A percentile compares a stretch with the other conserved stretches of the same genome.
Conservation (phyloP, 2,329 filamentous ascomycete species). For the Lachnellula occidentalis region DNA sequence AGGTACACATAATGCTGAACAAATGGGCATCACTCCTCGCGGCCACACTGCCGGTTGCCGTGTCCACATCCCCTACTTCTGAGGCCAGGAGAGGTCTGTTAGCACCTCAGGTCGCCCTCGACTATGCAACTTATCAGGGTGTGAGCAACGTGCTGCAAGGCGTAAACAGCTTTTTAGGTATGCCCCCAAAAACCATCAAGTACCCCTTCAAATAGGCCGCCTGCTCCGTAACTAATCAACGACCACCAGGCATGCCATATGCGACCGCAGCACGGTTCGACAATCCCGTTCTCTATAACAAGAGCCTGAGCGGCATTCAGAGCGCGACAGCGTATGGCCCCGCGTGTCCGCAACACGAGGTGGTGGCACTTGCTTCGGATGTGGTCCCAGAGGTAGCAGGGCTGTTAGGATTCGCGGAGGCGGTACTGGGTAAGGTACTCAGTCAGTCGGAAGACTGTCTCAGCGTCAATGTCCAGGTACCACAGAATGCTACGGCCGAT, state of each 20-base stretch:
- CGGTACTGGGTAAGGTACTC: not conserved
- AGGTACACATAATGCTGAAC: no score
- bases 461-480: not conserved
- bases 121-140: not conserved
- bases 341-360: not conserved
- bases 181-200: no score
- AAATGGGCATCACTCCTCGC: no score
- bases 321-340: not conserved
- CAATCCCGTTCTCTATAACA: not conserved
- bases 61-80: no score
- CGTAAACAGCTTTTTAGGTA: not conserved
- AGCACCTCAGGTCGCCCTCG: not conserved
- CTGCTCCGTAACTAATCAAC: no score
- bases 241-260: not conserved
- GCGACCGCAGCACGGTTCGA: not conserved
- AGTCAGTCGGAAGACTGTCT: not conserved
- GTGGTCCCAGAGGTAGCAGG: not conserved
- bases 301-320: not conserved
- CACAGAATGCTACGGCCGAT: no score
- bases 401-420: not conserved
- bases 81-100: not conserved
- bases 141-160: not conserved
- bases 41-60: no score
- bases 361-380: not conserved
- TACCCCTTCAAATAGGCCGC: no score